Percentiles rank a stretch among this genome's conserved stretches.
Conservation (phyloP, 2,329 filamentous ascomycete species). For the Colletotrichum acutatum region DNA sequence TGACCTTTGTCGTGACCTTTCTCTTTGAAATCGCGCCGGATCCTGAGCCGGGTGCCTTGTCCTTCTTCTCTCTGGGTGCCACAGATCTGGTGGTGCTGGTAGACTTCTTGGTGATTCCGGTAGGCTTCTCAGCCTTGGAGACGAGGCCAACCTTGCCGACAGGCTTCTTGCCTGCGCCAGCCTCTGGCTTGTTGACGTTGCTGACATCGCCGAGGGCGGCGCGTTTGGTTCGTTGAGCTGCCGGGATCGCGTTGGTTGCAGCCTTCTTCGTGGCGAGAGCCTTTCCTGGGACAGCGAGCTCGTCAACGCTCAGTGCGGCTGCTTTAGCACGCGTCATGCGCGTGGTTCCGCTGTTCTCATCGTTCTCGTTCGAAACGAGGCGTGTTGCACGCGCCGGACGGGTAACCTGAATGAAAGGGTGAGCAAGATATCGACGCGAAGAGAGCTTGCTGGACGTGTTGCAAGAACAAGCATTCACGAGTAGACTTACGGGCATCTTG, state of each 20-base stretch:
- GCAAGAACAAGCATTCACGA: background rate
- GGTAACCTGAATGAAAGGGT: conserved; percentile 59
- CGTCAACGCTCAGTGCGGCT: conserved; percentile 76
- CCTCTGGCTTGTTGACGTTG: conserved; percentile 87
- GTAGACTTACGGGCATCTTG: conserved; percentile 52
- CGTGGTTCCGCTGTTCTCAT: conserved; percentile 85
- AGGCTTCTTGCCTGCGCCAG: conserved; percentile 79
- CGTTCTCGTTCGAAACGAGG: conserved; percentile 89
- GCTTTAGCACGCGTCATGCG: conserved; percentile 95
- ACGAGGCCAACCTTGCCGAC: conserved; percentile 74
- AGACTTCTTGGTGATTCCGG: conserved; percentile 81
- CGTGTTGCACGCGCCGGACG: conserved; percentile 76
- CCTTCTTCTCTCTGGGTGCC: conserved; percentile 79
- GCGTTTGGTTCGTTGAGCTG: conserved; percentile 71
- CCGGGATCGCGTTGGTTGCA: conserved; percentile 58
- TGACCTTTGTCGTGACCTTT: conserved; percentile 66
- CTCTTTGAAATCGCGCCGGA: conserved; percentile 69
- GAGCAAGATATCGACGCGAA: conserved; percentile 34
- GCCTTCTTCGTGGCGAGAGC: conserved; percentile 78
- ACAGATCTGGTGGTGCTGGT: conserved; percentile 70
- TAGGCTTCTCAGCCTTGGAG: conserved; percentile 83
- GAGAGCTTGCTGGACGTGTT: background rate
- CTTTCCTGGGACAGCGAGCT: conserved; percentile 69
- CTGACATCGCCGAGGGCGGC: conserved; percentile 92
- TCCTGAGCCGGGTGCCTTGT: conserved; percentile 75